Conservation (phyloP, 257 asterid genomes). For the Nicotiana tomentosiformis region DNA sequence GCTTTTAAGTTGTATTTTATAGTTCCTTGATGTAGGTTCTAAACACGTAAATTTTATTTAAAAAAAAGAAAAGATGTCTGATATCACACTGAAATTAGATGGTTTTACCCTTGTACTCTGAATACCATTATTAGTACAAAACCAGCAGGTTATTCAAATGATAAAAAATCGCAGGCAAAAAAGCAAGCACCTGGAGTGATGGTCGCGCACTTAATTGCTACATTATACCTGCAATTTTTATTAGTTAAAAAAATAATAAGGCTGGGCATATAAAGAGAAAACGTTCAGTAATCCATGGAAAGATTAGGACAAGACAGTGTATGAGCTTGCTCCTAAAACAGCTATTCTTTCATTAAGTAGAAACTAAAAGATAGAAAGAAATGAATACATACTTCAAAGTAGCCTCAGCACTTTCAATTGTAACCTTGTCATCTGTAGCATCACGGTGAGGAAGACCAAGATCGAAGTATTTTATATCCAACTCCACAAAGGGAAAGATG, state of each 20-base stretch:
- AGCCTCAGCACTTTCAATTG: conserved; percentile 97
- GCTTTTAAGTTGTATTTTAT: no score
- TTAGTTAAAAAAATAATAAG: conserved; percentile 9
- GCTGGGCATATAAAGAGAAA: neutral
- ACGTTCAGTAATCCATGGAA: neutral
- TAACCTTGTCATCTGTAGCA: conserved; percentile 94
- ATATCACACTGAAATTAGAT: neutral
- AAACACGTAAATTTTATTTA: no score
- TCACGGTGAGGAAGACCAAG: conserved; percentile 96
- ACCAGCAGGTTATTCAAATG: neutral
- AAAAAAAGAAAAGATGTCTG: neutral
- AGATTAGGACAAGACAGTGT: neutral
- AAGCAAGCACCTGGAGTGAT: conserved; percentile 78
- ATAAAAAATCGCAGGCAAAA: neutral
- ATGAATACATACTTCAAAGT: conserved; percentile 72
- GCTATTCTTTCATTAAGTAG: neutral
- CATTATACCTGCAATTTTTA: conserved; percentile 67
- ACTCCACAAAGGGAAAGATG: conserved; percentile 83
- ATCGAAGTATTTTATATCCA: conserved; percentile 95
- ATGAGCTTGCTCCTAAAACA: neutral
- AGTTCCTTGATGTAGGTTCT: no score
- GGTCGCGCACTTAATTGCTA: conserved; percentile 98
- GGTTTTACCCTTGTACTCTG: neutral
- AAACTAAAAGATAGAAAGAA: neutral
- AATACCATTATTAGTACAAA: neutral